Evolutionary conservation across 805 yeast species (phyloP), one percentile per base, ranked within the genome.

Genomic region (Lachancea fermentati): DNA sequence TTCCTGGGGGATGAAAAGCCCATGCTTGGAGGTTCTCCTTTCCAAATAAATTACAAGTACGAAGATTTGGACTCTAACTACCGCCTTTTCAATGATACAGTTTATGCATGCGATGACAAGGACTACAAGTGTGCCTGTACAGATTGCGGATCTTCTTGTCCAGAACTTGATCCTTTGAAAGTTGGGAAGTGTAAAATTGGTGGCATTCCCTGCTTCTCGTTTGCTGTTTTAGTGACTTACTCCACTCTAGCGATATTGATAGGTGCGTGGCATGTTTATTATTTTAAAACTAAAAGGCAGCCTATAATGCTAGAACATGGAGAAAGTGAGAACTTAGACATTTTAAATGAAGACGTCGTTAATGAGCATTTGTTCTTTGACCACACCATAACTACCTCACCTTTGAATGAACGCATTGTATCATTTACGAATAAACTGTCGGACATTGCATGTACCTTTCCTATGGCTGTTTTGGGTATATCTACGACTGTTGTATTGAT

Each of bases 1-100:
- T 93, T 91, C 55, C 63, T 93, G 37, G 97, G 97, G 9, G 97
- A 91, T 58, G 94, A 87, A 51, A 89, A 91, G 60, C 97, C 97
- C 0, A 50, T 86, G 52, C 68, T 91, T 3, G 97, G 97, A 1
- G 98, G 98, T 0, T 86, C 96, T 0, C 97, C 97, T 0, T 87
- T 91, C 58, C 97, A 91, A 59, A 89, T 91, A 46, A 82, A 88
- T 57, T 88, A 78, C 60, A 63, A 68, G 2, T 85, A 78, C 66
- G 66, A 66, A 19, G 54, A 58, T 8, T 44, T 45, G 4, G 17
- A 38, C 3, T 11, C 47, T n/a, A 42, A 44, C 11, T 36, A 37
- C 7, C 18, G 26, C 3, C 42, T 43, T 6, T 56, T 56, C 42
- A 43, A 56, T 43, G 46, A 43, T 36, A 16, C 47, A 11, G 48